These are phyloP conservation scores for Rhododendron mucronatum DNA, from an alignment of 148 eudicot genomes.

Conservation along the genomic window DNA sequence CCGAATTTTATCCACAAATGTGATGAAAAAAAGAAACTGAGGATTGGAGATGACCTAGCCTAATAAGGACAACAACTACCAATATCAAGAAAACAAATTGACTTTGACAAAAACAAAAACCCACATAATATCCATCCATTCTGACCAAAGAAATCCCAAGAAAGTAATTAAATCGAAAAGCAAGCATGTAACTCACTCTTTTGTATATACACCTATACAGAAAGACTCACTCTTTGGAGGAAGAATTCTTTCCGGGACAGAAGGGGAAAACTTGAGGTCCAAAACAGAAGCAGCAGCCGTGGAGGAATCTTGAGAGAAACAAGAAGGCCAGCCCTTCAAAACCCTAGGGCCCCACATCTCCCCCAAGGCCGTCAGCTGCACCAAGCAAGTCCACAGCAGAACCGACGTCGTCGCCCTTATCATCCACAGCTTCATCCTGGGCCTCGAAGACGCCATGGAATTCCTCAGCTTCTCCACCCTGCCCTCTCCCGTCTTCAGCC, in stretches of 20 bases:
- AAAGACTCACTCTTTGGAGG: slow-evolving; percentile 47
- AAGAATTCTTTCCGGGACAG: slow-evolving; percentile 43
- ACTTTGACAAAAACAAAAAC: background rate
- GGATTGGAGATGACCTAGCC: background rate
- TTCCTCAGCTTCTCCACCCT: slow-evolving; percentile 19
- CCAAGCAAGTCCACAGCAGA: slow-evolving; percentile 74
- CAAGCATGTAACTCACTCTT: too few relatives aligned
- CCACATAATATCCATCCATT: background rate
- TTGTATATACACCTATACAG: too few relatives aligned
- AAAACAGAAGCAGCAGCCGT: slow-evolving; percentile 15
- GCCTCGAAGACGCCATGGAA: slow-evolving; percentile 14
- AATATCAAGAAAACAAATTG: background rate
- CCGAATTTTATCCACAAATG: background rate
- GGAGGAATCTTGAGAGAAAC: slow-evolving; percentile 41
- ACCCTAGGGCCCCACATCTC: slow-evolving; percentile 81
- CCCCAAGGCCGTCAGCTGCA: slow-evolving; percentile 62
- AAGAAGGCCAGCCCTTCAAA: slow-evolving; percentile 78
- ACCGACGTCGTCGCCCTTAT: slow-evolving; percentile 64
- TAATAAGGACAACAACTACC: background rate
- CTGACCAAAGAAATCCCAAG: background rate
- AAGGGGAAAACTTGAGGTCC: slow-evolving; percentile 39
- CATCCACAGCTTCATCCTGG: slow-evolving; percentile 66
- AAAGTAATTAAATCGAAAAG: background rate
- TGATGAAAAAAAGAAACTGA: background rate
- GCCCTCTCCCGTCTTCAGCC: slow-evolving; percentile 14